These are phyloP conservation scores for Quercus bicolor DNA, from an alignment of 306 rosid species.

Conservation along the genomic window DNA sequence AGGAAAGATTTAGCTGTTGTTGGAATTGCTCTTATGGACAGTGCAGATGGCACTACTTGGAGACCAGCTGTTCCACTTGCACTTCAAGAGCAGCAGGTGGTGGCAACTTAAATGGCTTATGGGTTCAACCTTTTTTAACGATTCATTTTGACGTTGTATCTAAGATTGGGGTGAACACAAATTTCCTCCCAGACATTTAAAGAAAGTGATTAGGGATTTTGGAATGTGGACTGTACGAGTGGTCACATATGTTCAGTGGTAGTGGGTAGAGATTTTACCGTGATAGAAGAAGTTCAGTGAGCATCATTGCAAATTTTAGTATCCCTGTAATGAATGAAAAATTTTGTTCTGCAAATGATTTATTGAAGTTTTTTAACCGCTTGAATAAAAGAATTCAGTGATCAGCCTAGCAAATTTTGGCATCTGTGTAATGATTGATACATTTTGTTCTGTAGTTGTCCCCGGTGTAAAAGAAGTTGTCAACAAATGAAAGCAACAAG, in stretches of 20 bases:
- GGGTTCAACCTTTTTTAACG: slow-evolving; percentile 15
- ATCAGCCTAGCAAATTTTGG: no score
- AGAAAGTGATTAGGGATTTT: not conserved
- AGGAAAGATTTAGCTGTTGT: slow-evolving; percentile 67
- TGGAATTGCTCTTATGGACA: slow-evolving; percentile 90
- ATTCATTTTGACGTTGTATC: not conserved
- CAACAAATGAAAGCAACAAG: no score
- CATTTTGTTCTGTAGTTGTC: no score
- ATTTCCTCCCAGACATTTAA: not conserved
- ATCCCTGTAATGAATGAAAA: not conserved
- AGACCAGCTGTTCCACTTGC: slow-evolving; percentile 82
- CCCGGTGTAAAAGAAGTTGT: no score
- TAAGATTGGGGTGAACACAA: not conserved
- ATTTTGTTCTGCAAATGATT: no score
- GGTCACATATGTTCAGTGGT: not conserved
- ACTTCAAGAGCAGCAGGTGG: slow-evolving; percentile 57
- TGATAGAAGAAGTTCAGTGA: not conserved
- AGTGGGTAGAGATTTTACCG: not conserved
- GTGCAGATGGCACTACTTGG: slow-evolving; percentile 85
- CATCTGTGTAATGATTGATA: no score
- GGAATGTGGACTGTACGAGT: not conserved
- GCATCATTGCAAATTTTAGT: not conserved
- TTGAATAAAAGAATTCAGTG: no score
- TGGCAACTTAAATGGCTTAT: slow-evolving; percentile 30
- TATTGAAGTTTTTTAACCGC: no score